A percentile compares a stretch with the other conserved stretches of the same genome.
Evolutionary conservation across 805 yeast species (phyloP).

Genomic region (Starmera quercuum): DNA sequence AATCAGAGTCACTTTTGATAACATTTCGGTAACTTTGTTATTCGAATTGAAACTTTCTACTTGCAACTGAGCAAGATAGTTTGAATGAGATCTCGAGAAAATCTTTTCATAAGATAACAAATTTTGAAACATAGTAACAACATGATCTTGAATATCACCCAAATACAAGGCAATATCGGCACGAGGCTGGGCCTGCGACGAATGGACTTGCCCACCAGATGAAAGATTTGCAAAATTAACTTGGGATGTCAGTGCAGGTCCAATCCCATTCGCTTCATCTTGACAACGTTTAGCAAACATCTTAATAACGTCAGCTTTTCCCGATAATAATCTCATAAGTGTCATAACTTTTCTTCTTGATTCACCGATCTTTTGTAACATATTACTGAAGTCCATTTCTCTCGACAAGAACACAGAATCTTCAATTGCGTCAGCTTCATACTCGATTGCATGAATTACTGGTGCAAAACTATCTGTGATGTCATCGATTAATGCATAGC

Average conservation of each 20-base stretch:
- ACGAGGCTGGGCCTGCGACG: conserved; percentile 51
- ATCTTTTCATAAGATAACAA: conserved; percentile 87
- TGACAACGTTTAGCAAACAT: conserved; percentile 95
- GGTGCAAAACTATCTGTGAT: conserved; percentile 83
- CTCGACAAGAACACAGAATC: conserved; percentile 76
- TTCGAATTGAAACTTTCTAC: conserved; percentile 86
- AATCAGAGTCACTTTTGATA: conserved; percentile 80
- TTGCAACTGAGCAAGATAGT: conserved; percentile 88
- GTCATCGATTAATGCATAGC: conserved; percentile 78
- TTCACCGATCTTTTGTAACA: conserved; percentile 82
- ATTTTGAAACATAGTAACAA: conserved; percentile 92
- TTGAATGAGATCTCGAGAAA: conserved; percentile 84
- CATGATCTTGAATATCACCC: conserved; percentile 96
- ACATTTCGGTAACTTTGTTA: conserved; percentile 76
- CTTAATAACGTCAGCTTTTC: conserved; percentile 92
- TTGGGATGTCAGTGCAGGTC: conserved; percentile 32
- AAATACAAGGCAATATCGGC: conserved; percentile 87
- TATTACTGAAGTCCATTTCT: conserved; percentile 63
- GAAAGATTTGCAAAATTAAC: conserved; percentile 30
- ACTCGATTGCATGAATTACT: conserved; percentile 66
- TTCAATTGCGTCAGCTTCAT: conserved; percentile 76
- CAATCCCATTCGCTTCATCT: conserved; percentile 44
- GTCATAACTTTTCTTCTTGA: conserved; percentile 91
- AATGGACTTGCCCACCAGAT: conserved; percentile 4
- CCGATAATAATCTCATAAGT: conserved; percentile 77